phyloP scores from a whole-genome alignment of 768 basidiomycete species.

The Hypsizygus marmoreus region DNA sequence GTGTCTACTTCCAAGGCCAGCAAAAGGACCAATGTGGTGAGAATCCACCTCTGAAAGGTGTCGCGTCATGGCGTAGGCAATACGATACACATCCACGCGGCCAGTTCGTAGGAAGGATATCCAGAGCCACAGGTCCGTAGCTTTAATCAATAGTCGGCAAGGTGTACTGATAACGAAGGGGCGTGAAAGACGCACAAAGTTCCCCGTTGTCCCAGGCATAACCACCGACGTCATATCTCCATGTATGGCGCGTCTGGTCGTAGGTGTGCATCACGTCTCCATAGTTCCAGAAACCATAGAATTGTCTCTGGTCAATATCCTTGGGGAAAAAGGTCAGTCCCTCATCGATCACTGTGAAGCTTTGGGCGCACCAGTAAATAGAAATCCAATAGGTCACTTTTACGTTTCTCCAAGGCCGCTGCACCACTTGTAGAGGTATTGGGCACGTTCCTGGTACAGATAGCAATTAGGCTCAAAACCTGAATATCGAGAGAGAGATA shows the following conservation, averaged over 20 bases:
- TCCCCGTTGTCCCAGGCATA: slow-evolving; percentile 41
- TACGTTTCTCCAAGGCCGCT: slow-evolving; percentile 33
- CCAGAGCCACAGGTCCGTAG: slow-evolving; percentile 40
- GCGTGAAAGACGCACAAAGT: slow-evolving; percentile 23
- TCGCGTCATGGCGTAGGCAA: slow-evolving; percentile 37
- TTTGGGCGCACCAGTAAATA: slow-evolving; percentile 29
- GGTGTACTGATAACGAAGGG: neutral
- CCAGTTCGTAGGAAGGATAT: slow-evolving; percentile 42
- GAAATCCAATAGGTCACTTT: slow-evolving; percentile 38
- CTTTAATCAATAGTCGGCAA: slow-evolving; percentile 14
- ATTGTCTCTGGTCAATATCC: slow-evolving; percentile 36
- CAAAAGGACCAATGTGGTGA: slow-evolving; percentile 38
- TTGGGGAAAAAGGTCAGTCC: slow-evolving; percentile 2
- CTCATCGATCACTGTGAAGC: neutral
- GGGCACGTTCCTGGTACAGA: slow-evolving; percentile 30
- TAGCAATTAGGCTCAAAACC: neutral
- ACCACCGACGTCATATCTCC: slow-evolving; percentile 41
- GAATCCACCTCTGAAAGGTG: slow-evolving; percentile 39
- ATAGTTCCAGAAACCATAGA: slow-evolving; percentile 42
- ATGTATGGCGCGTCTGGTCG: slow-evolving; percentile 39
- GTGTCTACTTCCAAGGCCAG: slow-evolving; percentile 37
- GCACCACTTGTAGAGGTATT: slow-evolving; percentile 31
- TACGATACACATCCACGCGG: slow-evolving; percentile 34
- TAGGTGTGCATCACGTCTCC: slow-evolving; percentile 43
- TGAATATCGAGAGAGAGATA: slow-evolving; percentile 5